These are phyloP conservation scores for Skeletonema marinoi DNA, from an alignment of 108 stramenopile species.

Conservation along the genomic window DNA sequence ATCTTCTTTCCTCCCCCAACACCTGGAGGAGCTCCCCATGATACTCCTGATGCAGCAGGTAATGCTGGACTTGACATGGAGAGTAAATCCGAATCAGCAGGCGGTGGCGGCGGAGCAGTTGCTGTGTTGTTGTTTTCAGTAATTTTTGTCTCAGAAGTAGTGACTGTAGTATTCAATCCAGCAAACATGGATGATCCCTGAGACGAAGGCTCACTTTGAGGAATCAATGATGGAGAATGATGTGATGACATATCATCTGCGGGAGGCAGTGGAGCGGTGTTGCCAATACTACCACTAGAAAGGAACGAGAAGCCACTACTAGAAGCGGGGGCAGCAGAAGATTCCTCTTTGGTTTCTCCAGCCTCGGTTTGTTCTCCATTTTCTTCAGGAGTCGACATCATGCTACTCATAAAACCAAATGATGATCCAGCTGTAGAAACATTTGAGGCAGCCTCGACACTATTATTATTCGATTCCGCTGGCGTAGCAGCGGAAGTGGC, in stretches of 20 bases:
- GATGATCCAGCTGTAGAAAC: conserved; percentile 15
- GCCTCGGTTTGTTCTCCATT: neutral
- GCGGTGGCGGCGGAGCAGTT: neutral
- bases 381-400: neutral
- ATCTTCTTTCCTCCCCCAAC: conserved; percentile 15
- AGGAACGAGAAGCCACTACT: conserved; percentile 27
- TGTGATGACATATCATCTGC: neutral
- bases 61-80: conserved; percentile 9
- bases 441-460: neutral
- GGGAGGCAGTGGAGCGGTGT: neutral
- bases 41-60: conserved; percentile 21
- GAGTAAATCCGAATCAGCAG: conserved; percentile 15
- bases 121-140: neutral
- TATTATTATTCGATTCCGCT: neutral
- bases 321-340: neutral
- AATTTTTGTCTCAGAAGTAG: neutral
- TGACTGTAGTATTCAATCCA: neutral
- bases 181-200: neutral
- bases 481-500: neutral
- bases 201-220: neutral
- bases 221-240: neutral
- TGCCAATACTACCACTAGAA: neutral
- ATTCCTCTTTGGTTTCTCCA: neutral
- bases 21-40: conserved; percentile 22
- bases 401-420: conserved; percentile 20